These are phyloP conservation scores for Trichomonas vaginalis DNA, from an alignment of 208 protist genomes.

Conservation along the genomic window DNA sequence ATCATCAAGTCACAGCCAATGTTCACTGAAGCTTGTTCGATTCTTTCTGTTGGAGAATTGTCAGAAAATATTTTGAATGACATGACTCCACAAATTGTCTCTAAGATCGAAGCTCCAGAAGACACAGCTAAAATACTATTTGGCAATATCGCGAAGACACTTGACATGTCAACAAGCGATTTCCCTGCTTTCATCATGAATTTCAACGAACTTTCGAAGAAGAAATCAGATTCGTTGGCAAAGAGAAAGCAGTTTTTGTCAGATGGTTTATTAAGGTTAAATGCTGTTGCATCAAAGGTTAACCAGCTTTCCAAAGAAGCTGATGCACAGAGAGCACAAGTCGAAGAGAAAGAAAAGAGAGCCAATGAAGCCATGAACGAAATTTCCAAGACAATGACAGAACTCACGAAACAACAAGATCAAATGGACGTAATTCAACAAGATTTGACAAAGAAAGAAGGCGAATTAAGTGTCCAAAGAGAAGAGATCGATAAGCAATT, in stretches of 20 bases:
- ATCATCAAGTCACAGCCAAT: neutral
- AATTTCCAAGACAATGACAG: conserved; percentile 16
- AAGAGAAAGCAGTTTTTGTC: neutral
- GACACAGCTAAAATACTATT: neutral
- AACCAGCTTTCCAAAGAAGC: neutral
- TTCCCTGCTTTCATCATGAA: neutral
- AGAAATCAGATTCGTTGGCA: neutral
- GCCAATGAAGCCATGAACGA: conserved; percentile 17
- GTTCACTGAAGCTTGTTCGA: neutral
- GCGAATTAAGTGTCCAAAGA: neutral
- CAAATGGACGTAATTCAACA: neutral
- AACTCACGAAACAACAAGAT: neutral
- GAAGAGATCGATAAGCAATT: neutral
- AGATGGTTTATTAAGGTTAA: neutral
- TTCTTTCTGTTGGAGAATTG: neutral
- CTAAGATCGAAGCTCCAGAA: neutral
- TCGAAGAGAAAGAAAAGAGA: neutral
- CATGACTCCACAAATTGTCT: neutral
- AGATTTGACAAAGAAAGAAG: neutral
- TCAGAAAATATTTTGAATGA: neutral
- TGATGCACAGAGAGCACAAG: neutral
- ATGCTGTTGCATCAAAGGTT: neutral
- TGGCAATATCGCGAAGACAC: neutral
- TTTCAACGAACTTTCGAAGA: neutral
- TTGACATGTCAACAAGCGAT: neutral